Evolutionary conservation across 148 eudicot species (phyloP).

Genomic region (Vaccinium myrtillus): DNA sequence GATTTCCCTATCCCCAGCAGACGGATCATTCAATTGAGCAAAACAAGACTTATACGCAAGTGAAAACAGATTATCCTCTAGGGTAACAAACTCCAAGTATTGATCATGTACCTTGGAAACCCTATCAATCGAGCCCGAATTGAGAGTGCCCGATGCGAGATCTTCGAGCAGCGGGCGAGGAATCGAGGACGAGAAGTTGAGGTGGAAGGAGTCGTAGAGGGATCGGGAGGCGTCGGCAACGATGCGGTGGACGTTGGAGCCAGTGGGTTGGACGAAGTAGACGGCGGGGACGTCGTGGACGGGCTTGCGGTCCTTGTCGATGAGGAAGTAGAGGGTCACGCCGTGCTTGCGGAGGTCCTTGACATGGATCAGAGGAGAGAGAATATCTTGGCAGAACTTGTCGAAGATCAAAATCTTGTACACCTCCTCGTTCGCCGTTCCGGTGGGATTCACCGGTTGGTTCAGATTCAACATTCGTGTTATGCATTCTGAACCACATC

Average conservation of each 20-base stretch:
- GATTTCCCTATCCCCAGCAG: conserved; percentile 75
- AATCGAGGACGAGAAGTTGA: conserved; percentile 82
- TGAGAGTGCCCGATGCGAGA: conserved; percentile 63
- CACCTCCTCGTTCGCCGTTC: conserved; percentile 79
- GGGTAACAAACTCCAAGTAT: conserved; percentile 85
- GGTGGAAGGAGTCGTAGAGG: conserved; percentile 74
- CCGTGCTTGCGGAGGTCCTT: conserved; percentile 94
- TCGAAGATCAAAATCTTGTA: conserved; percentile 98
- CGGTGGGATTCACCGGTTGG: conserved; percentile 67
- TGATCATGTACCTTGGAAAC: conserved; percentile 88
- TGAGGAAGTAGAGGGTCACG: conserved; percentile 80
- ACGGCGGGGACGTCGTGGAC: conserved; percentile 93
- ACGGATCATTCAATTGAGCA: conserved; percentile 86
- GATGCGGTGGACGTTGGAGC: conserved; percentile 55
- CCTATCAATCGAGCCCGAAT: conserved; percentile 59
- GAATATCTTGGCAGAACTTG: conserved; percentile 70
- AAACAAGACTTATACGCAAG: conserved; percentile 72
- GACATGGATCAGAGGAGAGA: conserved; percentile 92
- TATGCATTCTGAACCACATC: conserved; percentile 59
- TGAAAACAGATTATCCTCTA: conserved; percentile 82
- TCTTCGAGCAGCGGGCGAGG: conserved; percentile 80
- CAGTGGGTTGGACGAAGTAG: conserved; percentile 71
- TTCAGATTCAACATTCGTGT: conserved; percentile 89
- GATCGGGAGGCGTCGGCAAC: conserved; percentile 54
- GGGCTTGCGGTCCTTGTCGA: conserved; percentile 86